Conservation (phyloP, 768 basidiomycete species). For the Panaeolus cyanescens region DNA sequence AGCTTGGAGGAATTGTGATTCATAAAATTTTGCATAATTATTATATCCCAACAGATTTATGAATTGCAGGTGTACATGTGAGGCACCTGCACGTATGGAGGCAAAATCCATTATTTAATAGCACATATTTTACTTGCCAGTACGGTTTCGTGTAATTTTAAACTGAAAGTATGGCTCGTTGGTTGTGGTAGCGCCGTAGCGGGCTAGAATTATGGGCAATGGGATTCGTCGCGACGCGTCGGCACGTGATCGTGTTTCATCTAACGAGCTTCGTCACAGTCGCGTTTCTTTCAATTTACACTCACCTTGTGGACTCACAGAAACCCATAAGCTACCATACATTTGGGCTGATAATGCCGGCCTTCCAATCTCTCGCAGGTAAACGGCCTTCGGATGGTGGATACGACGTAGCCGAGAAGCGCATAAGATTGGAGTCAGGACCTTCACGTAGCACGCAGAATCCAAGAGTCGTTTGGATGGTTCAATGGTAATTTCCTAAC, state of each 20-base stretch:
- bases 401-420: conserved; percentile 29
- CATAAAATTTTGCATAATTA: no score
- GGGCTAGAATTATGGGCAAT: not conserved
- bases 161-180: no score
- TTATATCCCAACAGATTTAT: no score
- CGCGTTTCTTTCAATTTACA: not conserved
- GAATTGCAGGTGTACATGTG: no score
- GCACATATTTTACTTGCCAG: no score
- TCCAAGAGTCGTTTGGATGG: conserved; percentile 62
- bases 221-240: not conserved
- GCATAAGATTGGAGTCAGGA: conserved; percentile 21
- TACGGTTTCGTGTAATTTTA: no score
- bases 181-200: no score
- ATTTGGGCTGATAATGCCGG: conserved; percentile 27
- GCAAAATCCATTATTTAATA: no score
- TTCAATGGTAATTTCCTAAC: conserved; percentile 61
- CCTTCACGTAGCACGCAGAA: conserved; percentile 16
- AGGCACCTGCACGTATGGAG: no score
- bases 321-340: not conserved
- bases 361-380: conserved; percentile 25
- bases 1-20: conserved; percentile 57
- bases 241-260: conserved; percentile 2
- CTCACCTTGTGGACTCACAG: not conserved
- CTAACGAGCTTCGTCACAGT: conserved; percentile 3
- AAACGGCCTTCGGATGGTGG: conserved; percentile 34